Evolutionary conservation across 192 early-diverging fungal species (phyloP), one percentile per base, ranked within the genome.

Genomic region (Coemansia pectinata): DNA sequence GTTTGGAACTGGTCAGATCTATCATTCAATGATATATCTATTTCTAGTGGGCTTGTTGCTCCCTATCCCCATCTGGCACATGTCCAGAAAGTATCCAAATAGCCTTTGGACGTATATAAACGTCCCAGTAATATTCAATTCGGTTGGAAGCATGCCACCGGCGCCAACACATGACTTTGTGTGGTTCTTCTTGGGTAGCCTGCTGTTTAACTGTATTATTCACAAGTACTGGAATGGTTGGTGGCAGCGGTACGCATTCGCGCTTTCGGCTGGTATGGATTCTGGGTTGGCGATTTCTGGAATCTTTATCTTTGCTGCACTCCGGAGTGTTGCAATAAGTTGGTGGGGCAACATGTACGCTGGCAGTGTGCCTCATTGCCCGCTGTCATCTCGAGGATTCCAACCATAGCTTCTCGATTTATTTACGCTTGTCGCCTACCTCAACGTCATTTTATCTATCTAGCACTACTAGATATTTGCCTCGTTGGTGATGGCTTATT

Each of bases 11-110:
- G 79, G 69, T 85, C 74, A 67, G 89, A 79, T 59, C 71, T 90
- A 90, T 82, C 71, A 82, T 57, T 41, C 66, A 1, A 63, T 69
- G 15, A 70, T 82, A 12, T 87, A 82, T 44, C 70, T 87, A 66
- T 81, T 87, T 57, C 68, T 94, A 36, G 72, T 86, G 33, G 93
- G 93, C 0, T 84, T 87, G 36, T 21, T 93, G 14, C 70, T 94
- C 23, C 91, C 94, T 0, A 63, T 93, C 7, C 91, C 91, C 1
- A 79, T 91, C 66, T 95, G 86, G 74, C 69, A 87, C 41, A 71
- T 87, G 34, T 71, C 69, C 33, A 77, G 34, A 36, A 36, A 69
- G 60, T 92, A 78, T 66, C 94, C 94, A 9, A 84, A 89, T 25
- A 80, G 85, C 40, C 7, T 36, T 36, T 83, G 86, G 39, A 80